These are phyloP conservation scores for Aureobasidium lini DNA, from an alignment of 2,329 filamentous ascomycete genomes.

Conservation along the genomic window DNA sequence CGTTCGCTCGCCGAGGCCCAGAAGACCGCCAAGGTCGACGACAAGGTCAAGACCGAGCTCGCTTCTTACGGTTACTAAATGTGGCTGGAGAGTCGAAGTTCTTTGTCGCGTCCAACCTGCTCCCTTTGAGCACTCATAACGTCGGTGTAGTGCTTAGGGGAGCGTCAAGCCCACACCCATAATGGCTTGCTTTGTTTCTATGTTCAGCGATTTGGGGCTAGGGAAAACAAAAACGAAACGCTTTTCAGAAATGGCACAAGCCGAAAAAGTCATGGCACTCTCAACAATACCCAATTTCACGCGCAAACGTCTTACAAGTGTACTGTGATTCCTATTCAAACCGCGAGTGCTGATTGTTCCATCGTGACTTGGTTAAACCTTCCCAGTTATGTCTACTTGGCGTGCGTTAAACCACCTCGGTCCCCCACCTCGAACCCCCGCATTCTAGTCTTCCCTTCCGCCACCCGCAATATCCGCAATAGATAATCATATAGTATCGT, in stretches of 20 bases:
- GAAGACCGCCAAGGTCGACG: slow-evolving; percentile 81
- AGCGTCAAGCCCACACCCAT: slow-evolving; percentile 13
- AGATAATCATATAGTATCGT: neutral
- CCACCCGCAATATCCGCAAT: slow-evolving; percentile 1
- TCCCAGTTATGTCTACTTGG: neutral
- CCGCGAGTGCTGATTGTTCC: neutral
- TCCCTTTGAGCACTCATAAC: slow-evolving; percentile 12
- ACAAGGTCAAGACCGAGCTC: slow-evolving; percentile 81
- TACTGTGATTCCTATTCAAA: neutral
- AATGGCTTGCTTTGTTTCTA: slow-evolving; percentile 14
- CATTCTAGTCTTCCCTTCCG: neutral
- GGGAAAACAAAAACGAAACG: slow-evolving; percentile 14
- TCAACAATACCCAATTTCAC: slow-evolving; percentile 13
- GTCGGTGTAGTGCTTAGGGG: slow-evolving; percentile 4
- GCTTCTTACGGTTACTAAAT: slow-evolving; percentile 84
- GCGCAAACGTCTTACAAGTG: neutral
- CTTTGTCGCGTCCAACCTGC: slow-evolving; percentile 7
- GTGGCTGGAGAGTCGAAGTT: slow-evolving; percentile 6
- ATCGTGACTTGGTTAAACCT: neutral
- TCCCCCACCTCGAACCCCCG: neutral
- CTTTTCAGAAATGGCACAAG: slow-evolving; percentile 12
- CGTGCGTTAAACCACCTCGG: neutral
- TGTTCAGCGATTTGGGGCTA: slow-evolving; percentile 14
- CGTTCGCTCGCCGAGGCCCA: slow-evolving; percentile 87
- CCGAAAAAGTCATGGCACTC: slow-evolving; percentile 13